Base-by-base conservation (phyloP, 2,329 filamentous ascomycete genomes). In the Fusarium compactum region DNA sequence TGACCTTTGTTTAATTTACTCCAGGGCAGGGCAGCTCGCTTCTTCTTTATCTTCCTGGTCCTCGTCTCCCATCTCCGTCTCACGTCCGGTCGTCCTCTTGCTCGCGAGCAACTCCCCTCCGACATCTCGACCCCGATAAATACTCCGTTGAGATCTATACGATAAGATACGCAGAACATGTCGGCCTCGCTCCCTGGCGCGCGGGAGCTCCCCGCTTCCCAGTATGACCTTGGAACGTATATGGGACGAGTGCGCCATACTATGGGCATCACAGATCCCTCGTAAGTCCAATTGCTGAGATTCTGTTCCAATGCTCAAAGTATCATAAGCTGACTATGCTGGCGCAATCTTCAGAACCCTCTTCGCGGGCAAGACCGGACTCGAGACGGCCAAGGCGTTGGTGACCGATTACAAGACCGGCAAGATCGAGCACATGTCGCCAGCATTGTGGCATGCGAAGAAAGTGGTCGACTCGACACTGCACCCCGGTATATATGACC, bases 381-480 rank as follows among this genome's bases (percentile, higher is more conserved):
- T 99, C 71, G 94, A 98, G 76, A 84, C 92, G 83, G 94, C 96
- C 62, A 98, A 98, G 84, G 82, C 85, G 67, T 85, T 97, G 74
- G 86, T 99, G 66, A 87, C 91, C 15, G 86, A 90, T 43, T 99
- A 98, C 84, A 98, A 98, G 86, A 90, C 90, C 76, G 95, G 94
- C 72, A 89, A 92, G 81, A 84, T 93, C 65, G 83, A 86, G 74
- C 83, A 89, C 57, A 97, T 98, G 94, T 97, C 91, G 20, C 91
- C 93, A 3, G 93, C 97, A 76, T 83, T 99, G 75, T 99, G 96
- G 96, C 85, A 88, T 69, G 96, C 96, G 46, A 99, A 99, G 88
- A 98, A 98, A 86, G 90, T 97, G 72, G 93, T 98, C 60, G 96
- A 99, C 81, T 95, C 96, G 66, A 99, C 96, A 16, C 83, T 99